Evolutionary conservation across 2,329 filamentous ascomycete species (phyloP).

Genomic region (Cordyceps farinosa): DNA sequence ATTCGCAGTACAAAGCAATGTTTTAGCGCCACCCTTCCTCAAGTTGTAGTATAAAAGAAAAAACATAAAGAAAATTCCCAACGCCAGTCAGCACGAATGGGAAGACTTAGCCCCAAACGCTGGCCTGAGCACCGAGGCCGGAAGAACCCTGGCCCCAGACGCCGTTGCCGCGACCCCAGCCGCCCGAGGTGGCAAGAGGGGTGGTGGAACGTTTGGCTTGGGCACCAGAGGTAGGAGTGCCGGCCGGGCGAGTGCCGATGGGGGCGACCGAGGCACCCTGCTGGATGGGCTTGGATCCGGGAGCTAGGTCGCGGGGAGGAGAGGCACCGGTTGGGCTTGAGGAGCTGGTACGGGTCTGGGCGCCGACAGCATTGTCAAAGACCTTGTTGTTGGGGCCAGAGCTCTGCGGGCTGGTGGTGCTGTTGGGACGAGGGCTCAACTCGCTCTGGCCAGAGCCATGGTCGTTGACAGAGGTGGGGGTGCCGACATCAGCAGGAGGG

Average conservation of each 20-base stretch:
- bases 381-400: slow-evolving; percentile 56
- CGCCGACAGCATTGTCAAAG: slow-evolving; percentile 55
- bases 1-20: slow-evolving; percentile 5
- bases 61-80: slow-evolving; percentile 22
- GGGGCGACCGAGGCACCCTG: slow-evolving; percentile 71
- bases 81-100: neutral
- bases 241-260: slow-evolving; percentile 83
- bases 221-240: slow-evolving; percentile 45
- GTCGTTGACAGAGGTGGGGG: slow-evolving; percentile 40
- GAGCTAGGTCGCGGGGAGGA: slow-evolving; percentile 64
- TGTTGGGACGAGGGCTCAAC: slow-evolving; percentile 68
- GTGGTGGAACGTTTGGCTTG: slow-evolving; percentile 79
- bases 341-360: slow-evolving; percentile 71
- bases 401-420: slow-evolving; percentile 78
- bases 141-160: slow-evolving; percentile 84
- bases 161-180: slow-evolving; percentile 76
- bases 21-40: slow-evolving; percentile 5
- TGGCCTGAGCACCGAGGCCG: slow-evolving; percentile 80
- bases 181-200: slow-evolving; percentile 81
- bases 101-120: slow-evolving; percentile 76
- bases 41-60: neutral
- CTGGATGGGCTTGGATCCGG: slow-evolving; percentile 50
- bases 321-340: slow-evolving; percentile 79
- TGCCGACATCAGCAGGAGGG: slow-evolving; percentile 36
- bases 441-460: slow-evolving; percentile 47